Evolutionary conservation across 2,329 filamentous ascomycete species (phyloP).

Genomic region (Arachnopeziza araneosa): DNA sequence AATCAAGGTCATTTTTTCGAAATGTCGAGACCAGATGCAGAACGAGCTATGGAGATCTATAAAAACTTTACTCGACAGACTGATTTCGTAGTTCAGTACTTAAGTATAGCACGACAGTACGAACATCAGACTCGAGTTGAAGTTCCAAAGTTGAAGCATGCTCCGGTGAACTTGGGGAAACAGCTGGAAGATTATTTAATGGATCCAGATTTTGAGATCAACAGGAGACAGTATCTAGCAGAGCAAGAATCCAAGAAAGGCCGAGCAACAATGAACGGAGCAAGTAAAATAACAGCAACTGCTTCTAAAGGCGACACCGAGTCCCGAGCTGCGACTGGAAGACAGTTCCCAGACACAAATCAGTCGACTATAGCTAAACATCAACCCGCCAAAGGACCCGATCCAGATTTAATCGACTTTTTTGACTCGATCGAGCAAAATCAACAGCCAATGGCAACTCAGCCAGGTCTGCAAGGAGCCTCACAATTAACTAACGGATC

Average conservation of each 20-base stretch:
- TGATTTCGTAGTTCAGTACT: slow-evolving; percentile 84
- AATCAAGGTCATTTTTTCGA: slow-evolving; percentile 87
- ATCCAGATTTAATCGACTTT: slow-evolving; percentile 84
- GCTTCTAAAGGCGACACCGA: slow-evolving; percentile 31
- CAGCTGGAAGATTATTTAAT: slow-evolving; percentile 92
- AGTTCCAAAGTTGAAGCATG: slow-evolving; percentile 95
- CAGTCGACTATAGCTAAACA: slow-evolving; percentile 36
- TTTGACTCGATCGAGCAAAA: slow-evolving; percentile 91
- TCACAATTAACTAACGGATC: slow-evolving; percentile 26
- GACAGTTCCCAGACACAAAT: slow-evolving; percentile 28
- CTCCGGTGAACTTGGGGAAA: slow-evolving; percentile 81
- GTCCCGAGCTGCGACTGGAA: slow-evolving; percentile 23
- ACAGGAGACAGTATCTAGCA: slow-evolving; percentile 84
- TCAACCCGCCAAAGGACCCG: slow-evolving; percentile 53
- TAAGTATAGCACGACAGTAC: slow-evolving; percentile 80
- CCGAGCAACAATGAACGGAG: slow-evolving; percentile 21
- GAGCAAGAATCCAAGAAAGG: slow-evolving; percentile 69
- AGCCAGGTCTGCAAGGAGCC: slow-evolving; percentile 33
- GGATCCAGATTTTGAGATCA: slow-evolving; percentile 91
- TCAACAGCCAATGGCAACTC: slow-evolving; percentile 61
- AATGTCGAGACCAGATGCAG: slow-evolving; percentile 91
- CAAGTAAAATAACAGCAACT: slow-evolving; percentile 40
- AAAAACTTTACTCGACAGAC: slow-evolving; percentile 88
- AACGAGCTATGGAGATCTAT: slow-evolving; percentile 87
- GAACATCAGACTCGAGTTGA: slow-evolving; percentile 89